Evolutionary conservation across 371 early-diverging fungal genomes (phyloP).

Genomic region (Mucor plumbeus): DNA sequence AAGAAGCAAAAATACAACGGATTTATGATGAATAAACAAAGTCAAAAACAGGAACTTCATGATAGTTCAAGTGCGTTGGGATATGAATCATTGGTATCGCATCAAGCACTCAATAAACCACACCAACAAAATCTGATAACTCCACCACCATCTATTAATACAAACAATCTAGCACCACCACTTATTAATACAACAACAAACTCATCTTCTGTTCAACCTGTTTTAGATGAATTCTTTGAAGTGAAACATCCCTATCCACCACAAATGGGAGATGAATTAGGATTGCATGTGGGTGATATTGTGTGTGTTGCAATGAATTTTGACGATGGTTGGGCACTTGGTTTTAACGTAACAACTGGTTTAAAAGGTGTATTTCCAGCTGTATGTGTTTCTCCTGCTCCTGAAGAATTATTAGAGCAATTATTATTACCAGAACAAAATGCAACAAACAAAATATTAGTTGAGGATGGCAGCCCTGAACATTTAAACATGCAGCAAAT

Average conservation of each 20-base stretch:
- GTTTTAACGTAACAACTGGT: conserved; percentile 69
- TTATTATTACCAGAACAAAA: conserved; percentile 26
- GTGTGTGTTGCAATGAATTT: conserved; percentile 63
- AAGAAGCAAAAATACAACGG: conserved; percentile 13
- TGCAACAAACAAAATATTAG: conserved; percentile 30
- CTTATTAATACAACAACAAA: conserved; percentile 5
- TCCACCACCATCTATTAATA: conserved; percentile 8
- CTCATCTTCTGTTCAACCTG: background rate
- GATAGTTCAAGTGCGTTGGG: conserved; percentile 23
- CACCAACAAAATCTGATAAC: conserved; percentile 1
- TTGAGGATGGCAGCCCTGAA: conserved; percentile 34
- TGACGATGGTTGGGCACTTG: conserved; percentile 79
- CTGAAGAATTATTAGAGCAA: conserved; percentile 44
- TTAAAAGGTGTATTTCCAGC: conserved; percentile 76
- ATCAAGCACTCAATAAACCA: conserved; percentile 11
- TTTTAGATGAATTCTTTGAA: conserved; percentile 47
- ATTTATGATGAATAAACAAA: conserved; percentile 11
- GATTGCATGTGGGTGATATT: conserved; percentile 68
- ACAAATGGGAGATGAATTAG: conserved; percentile 72
- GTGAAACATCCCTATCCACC: conserved; percentile 67
- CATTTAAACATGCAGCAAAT: conserved; percentile 27
- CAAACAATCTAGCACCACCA: conserved; percentile 4
- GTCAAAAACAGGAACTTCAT: conserved; percentile 3
- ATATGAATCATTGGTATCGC: conserved; percentile 31
- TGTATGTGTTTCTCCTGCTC: conserved; percentile 59